Evolutionary conservation across 768 basidiomycete genomes (phyloP).

Genomic region (Royoungia palumana): DNA sequence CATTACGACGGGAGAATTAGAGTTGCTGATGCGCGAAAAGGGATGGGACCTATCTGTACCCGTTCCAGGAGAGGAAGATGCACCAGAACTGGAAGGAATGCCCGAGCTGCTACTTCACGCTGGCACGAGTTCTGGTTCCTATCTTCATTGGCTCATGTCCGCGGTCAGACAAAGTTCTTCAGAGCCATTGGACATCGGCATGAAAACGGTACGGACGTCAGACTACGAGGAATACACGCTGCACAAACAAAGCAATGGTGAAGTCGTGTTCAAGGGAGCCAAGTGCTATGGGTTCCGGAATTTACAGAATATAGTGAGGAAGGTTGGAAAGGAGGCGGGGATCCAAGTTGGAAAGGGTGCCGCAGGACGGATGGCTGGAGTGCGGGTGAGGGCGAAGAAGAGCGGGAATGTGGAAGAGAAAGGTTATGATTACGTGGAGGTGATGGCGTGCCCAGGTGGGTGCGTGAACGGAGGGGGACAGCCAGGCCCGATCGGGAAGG

Average conservation of each 20-base stretch:
- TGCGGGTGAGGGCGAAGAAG: conserved; percentile 31
- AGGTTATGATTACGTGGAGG: conserved; percentile 88
- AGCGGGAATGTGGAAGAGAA: conserved; percentile 37
- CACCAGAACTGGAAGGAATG: conserved; percentile 29
- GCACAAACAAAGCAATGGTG: conserved; percentile 40
- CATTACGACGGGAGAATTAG: conserved; percentile 92
- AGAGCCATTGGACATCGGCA: conserved; percentile 45
- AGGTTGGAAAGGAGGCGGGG: conserved; percentile 83
- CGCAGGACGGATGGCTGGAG: conserved; percentile 42
- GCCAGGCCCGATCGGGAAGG: conserved; percentile 24
- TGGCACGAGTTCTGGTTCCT: conserved; percentile 91
- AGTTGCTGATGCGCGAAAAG: conserved; percentile 78
- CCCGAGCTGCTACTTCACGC: conserved; percentile 76
- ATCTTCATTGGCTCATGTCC: conserved; percentile 75
- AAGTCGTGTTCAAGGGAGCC: conserved; percentile 84
- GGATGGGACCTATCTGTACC: conserved; percentile 69
- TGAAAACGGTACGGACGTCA: conserved; percentile 61
- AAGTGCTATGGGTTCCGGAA: conserved; percentile 98
- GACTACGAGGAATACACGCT: conserved; percentile 79
- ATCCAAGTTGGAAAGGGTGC: conserved; percentile 70
- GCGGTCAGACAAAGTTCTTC: conserved; percentile 44
- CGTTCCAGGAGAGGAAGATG: conserved; percentile 48
- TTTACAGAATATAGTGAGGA: conserved; percentile 92
- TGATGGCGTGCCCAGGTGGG: conserved; percentile 98
- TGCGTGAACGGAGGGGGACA: conserved; percentile 99